Percentiles rank a stretch among this genome's conserved stretches.
phyloP scores from a whole-genome alignment of 768 basidiomycete genomes.

The Scleroderma bovista region DNA sequence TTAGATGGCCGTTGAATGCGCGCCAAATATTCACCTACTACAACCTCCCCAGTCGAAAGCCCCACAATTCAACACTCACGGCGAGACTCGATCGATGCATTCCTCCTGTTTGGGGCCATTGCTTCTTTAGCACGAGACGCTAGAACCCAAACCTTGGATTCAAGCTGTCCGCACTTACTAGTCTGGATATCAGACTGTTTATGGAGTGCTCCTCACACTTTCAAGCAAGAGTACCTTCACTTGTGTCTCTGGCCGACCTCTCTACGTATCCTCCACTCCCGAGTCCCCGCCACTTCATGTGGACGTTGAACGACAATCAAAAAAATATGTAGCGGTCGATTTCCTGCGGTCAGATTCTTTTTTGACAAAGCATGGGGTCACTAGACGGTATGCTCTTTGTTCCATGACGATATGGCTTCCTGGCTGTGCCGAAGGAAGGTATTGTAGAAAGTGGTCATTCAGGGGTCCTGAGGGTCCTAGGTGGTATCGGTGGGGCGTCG shows the following conservation, averaged over 20 bases:
- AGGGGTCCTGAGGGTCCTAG: constrained; percentile 2
- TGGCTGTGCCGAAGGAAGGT: not conserved
- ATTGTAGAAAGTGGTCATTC: constrained; percentile 2
- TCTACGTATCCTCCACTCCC: constrained; percentile 10
- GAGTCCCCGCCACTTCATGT: constrained; percentile 5
- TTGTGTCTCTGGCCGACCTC: constrained; percentile 5
- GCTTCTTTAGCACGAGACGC: no score
- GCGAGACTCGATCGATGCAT: no score
- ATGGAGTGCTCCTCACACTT: constrained; percentile 3
- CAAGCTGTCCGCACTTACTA: no score
- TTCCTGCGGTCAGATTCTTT: constrained; percentile 11
- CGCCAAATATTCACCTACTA: no score
- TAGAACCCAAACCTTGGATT: no score
- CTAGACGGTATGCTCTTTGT: constrained; percentile 1
- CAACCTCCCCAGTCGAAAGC: no score
- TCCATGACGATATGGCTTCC: not conserved
- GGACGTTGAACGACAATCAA: constrained; percentile 6
- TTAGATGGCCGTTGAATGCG: no score
- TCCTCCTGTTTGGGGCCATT: no score
- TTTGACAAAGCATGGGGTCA: constrained; percentile 4
- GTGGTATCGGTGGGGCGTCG: constrained; percentile 6
- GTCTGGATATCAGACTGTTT: no score
- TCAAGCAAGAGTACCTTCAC: constrained; percentile 3
- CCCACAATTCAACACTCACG: no score
- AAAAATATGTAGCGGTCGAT: constrained; percentile 3